These are phyloP conservation scores for Candida multigemmis DNA, from an alignment of 805 yeast genomes.

Conservation along the genomic window DNA sequence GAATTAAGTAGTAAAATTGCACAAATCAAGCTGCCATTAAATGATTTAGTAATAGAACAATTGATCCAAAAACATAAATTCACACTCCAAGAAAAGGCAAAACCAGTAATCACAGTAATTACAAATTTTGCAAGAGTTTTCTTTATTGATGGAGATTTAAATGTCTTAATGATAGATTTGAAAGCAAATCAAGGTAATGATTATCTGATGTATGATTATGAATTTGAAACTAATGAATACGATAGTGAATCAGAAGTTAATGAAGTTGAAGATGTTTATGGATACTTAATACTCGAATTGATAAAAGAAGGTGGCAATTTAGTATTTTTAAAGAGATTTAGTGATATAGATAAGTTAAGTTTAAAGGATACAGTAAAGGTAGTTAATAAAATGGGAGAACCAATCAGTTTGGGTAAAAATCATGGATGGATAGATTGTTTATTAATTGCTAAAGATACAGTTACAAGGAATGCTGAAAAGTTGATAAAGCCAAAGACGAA, in stretches of 20 bases:
- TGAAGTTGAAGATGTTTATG: conserved; percentile 40
- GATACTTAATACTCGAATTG: conserved; percentile 58
- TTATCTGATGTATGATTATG: conserved; percentile 75
- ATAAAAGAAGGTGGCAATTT: conserved; percentile 44
- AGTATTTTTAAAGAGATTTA: conserved; percentile 37
- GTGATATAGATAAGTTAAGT: conserved; percentile 26
- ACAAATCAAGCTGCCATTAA: conserved; percentile 10
- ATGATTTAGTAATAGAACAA: conserved; percentile 22
- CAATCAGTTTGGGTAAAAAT: conserved; percentile 35
- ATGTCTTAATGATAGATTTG: conserved; percentile 29
- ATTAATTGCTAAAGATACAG: conserved; percentile 53
- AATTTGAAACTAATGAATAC: conserved; percentile 39
- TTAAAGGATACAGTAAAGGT: conserved; percentile 15
- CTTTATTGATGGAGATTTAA: conserved; percentile 23
- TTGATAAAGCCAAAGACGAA: conserved; percentile 6
- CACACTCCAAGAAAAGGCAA: conserved; percentile 11
- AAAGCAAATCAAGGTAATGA: conserved; percentile 34
- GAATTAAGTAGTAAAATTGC: conserved; percentile 17
- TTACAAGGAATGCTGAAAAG: conserved; percentile 9
- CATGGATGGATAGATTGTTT: conserved; percentile 66
- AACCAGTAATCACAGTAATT: conserved; percentile 28
- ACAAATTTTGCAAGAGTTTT: conserved; percentile 33
- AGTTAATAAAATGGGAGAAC: conserved; percentile 19
- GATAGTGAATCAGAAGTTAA: conserved; percentile 8
- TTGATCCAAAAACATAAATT: conserved; percentile 16